Evolutionary conservation across 2,329 filamentous ascomycete species (phyloP).

Genomic region (Lasiodiplodia citricola): DNA sequence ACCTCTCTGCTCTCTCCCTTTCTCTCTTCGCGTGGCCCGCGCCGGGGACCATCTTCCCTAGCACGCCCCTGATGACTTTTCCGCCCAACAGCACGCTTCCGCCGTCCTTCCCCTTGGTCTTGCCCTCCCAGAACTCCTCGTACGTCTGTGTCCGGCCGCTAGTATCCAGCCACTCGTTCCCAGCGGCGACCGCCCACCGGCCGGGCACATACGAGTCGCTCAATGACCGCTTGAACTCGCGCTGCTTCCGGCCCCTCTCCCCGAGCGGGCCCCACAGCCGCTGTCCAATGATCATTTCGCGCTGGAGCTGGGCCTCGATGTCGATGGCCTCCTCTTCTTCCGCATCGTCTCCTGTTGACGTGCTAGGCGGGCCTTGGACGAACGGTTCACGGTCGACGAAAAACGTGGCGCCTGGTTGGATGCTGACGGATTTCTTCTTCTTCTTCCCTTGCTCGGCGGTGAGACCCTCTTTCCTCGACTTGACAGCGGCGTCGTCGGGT

Average conservation of each 20-base stretch:
- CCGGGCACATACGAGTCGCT: not conserved
- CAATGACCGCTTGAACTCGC: slow-evolving; percentile 3
- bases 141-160: not conserved
- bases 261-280: slow-evolving; percentile 15
- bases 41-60: not conserved
- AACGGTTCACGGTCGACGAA: not conserved
- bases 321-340: not conserved
- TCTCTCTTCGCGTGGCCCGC: not conserved
- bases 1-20: not conserved
- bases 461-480: not conserved
- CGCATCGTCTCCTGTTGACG: not conserved
- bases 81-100: not conserved
- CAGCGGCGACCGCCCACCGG: slow-evolving; percentile 1
- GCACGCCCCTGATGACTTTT: not conserved
- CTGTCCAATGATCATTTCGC: not conserved
- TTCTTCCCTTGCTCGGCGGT: not conserved
- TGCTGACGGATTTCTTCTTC: not conserved
- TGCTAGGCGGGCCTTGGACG: not conserved
- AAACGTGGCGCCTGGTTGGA: not conserved
- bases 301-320: not conserved
- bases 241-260: not conserved
- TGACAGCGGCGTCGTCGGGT: not conserved
- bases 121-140: slow-evolving; percentile 5
- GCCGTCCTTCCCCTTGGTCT: not conserved
- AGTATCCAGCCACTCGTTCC: slow-evolving; percentile 8